phyloP scores from a whole-genome alignment of 768 basidiomycete genomes.

The Mrakia gelida region DNA sequence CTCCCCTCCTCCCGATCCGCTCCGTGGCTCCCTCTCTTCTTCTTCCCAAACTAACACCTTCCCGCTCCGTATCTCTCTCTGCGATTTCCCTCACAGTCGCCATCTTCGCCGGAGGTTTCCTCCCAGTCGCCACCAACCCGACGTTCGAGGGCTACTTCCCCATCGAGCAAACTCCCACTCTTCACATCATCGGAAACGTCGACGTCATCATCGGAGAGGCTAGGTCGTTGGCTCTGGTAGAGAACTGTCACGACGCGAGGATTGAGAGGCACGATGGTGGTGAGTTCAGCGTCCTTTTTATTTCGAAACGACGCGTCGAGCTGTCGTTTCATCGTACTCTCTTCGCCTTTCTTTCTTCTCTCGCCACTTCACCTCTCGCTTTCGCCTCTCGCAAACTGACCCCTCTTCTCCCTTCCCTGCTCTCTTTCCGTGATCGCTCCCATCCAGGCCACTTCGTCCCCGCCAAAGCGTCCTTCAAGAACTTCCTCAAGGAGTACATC shows the following conservation, averaged over 20 bases:
- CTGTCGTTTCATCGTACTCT: too few species aligned
- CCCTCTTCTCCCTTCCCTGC: neutral
- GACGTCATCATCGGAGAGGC: conserved; percentile 68
- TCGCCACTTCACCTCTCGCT: neutral
- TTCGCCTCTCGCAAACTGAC: neutral
- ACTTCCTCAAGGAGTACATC: conserved; percentile 63
- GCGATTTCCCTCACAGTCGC: conserved; percentile 74
- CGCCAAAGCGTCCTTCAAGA: conserved; percentile 68
- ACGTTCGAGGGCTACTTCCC: conserved; percentile 51
- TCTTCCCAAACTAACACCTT: too few species aligned
- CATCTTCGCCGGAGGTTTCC: conserved; percentile 70
- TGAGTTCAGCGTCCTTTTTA: conserved; percentile 37
- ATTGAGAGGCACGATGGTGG: conserved; percentile 78
- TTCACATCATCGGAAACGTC: conserved; percentile 71
- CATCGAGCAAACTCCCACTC: conserved; percentile 60
- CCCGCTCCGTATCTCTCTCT: too few species aligned
- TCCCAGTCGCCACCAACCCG: conserved; percentile 40
- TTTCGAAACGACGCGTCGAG: too few species aligned
- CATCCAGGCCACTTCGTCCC: conserved; percentile 74
- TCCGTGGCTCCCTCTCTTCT: too few species aligned
- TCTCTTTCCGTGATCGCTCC: conserved; percentile 15
- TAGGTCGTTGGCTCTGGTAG: conserved; percentile 57
- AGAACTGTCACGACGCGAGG: conserved; percentile 48
- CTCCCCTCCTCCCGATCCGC: too few species aligned
- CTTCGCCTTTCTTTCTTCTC: too few species aligned